A percentile compares a stretch with the other conserved stretches of the same genome.
Conservation (phyloP, 2,329 filamentous ascomycete genomes). For the Pleoardoris graminearum region DNA sequence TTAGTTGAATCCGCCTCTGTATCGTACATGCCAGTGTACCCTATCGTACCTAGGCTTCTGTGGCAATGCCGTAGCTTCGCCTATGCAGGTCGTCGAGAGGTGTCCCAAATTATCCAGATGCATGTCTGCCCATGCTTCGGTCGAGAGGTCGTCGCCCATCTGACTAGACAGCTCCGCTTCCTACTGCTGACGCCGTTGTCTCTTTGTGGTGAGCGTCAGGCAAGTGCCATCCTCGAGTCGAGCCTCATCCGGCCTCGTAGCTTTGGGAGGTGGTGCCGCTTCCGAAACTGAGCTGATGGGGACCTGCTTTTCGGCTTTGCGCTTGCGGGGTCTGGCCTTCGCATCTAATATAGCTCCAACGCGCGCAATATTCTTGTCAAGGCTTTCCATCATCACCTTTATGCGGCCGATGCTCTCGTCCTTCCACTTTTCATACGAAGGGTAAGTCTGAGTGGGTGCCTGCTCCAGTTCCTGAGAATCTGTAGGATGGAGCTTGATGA, state of each 20-base stretch:
- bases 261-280: not conserved
- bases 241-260: constrained; percentile 1
- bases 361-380: too few species aligned
- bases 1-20: too few species aligned
- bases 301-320: constrained; percentile 12
- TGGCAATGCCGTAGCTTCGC: constrained; percentile 2
- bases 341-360: not conserved
- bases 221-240: constrained; percentile 10
- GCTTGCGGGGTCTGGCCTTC: not conserved
- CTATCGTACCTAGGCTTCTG: too few species aligned
- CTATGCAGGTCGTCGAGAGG: constrained; percentile 5
- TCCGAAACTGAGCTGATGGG: not conserved
- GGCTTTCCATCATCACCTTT: too few species aligned
- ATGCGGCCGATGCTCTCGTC: not conserved
- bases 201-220: constrained; percentile 15
- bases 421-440: not conserved
- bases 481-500: constrained; percentile 22
- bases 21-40: too few species aligned
- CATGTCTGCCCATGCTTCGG: not conserved
- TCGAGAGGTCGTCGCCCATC: not conserved
- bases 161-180: not conserved
- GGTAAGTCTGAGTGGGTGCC: not conserved
- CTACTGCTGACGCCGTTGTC: constrained; percentile 11
- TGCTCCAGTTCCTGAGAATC: not conserved
- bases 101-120: constrained; percentile 1